These are phyloP conservation scores for Citropsis articulata DNA, from an alignment of 345 rosid species.

Conservation along the genomic window DNA sequence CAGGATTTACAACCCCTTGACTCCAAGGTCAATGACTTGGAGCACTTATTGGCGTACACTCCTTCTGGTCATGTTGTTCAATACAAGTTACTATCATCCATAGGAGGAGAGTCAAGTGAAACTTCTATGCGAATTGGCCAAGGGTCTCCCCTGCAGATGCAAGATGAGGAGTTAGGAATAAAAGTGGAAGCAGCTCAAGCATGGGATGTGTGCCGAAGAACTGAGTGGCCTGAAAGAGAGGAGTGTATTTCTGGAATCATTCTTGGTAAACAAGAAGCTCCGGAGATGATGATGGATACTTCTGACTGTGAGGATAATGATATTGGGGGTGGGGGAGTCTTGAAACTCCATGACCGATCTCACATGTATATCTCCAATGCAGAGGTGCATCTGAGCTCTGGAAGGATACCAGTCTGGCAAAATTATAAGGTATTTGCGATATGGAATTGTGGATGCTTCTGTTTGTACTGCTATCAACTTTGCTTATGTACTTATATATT, in stretches of 20 bases:
- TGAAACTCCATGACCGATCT: constrained; percentile 57
- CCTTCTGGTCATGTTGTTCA: constrained; percentile 95
- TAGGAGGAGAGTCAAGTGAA: constrained; percentile 67
- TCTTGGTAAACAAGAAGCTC: constrained; percentile 35
- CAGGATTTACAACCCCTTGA: constrained; percentile 42
- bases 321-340: constrained; percentile 31
- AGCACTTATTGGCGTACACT: constrained; percentile 74
- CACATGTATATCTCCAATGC: constrained; percentile 85
- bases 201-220: constrained; percentile 96
- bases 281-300: constrained; percentile 40
- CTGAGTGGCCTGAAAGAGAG: constrained; percentile 96
- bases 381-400: constrained; percentile 74
- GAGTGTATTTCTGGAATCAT: constrained; percentile 70
- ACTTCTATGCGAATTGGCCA: constrained; percentile 41
- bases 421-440: constrained; percentile 60
- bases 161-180: constrained; percentile 75
- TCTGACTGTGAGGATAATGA: constrained; percentile 54
- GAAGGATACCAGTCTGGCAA: constrained; percentile 87
- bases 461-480: not conserved
- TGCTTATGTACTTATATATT: constrained; percentile 16
- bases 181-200: constrained; percentile 82
- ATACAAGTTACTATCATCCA: constrained; percentile 69
- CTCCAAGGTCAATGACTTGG: constrained; percentile 52
- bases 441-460: constrained; percentile 6
- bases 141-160: constrained; percentile 50